A percentile compares a stretch with the other conserved stretches of the same genome.
Conservation (phyloP, 1,284 basidiomycete species). For the Fomitopsis pinicola region DNA sequence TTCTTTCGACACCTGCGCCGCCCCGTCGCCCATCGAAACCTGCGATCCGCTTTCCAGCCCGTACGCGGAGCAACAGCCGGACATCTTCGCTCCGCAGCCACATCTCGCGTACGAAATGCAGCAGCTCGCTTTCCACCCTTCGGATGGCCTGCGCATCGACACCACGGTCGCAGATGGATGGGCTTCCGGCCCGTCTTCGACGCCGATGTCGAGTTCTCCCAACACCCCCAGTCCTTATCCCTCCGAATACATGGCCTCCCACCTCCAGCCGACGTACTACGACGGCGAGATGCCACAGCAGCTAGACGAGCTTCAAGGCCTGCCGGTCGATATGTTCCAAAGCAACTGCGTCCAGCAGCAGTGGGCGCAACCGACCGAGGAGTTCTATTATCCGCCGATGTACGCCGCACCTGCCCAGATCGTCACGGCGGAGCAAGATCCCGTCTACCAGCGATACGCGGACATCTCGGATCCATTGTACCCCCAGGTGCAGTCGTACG, state of each 20-base stretch:
- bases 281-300: conserved; percentile 7
- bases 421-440: background rate
- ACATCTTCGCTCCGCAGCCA: conserved; percentile 10
- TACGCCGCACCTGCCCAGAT: background rate
- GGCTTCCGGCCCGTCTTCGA: conserved; percentile 14
- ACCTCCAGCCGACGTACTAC: conserved; percentile 13
- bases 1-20: conserved; percentile 37
- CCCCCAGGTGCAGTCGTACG: background rate
- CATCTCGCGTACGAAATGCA: conserved; percentile 11
- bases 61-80: conserved; percentile 11
- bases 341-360: background rate
- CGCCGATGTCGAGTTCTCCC: conserved; percentile 28
- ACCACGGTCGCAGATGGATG: conserved; percentile 24
- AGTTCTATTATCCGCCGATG: background rate
- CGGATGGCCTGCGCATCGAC: conserved; percentile 14
- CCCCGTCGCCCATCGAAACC: conserved; percentile 18
- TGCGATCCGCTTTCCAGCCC: conserved; percentile 27
- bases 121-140: conserved; percentile 14
- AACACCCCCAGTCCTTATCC: conserved; percentile 25
- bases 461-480: background rate
- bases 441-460: background rate
- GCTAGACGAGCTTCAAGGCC: conserved; percentile 4
- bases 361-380: background rate
- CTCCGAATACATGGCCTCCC: conserved; percentile 10
- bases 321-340: background rate